These are phyloP conservation scores for Trametes meyenii DNA, from an alignment of 768 basidiomycete genomes.

Conservation along the genomic window DNA sequence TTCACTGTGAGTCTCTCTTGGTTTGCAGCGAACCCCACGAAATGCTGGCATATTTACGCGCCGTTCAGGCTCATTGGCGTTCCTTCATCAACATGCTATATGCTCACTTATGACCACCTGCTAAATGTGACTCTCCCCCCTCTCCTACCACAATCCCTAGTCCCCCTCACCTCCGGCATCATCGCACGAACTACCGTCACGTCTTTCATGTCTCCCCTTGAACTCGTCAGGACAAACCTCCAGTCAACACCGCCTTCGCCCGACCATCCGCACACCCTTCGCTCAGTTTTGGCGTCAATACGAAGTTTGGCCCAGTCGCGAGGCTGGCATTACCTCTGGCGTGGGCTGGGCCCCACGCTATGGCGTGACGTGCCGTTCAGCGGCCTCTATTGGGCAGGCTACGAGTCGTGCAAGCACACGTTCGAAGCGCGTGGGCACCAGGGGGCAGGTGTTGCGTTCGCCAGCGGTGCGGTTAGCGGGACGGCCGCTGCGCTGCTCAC, in stretches of 20 bases:
- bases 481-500: conserved; percentile 85
- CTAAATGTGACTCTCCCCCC: conserved; percentile 63
- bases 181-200: conserved; percentile 81
- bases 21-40: neutral
- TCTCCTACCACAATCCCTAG: conserved; percentile 52
- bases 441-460: conserved; percentile 75
- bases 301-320: conserved; percentile 58
- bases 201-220: conserved; percentile 81
- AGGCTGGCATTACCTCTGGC: conserved; percentile 79
- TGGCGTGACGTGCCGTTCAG: conserved; percentile 99
- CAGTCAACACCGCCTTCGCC: conserved; percentile 82
- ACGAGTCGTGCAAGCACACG: conserved; percentile 77
- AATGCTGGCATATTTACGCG: conserved; percentile 17
- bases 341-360: conserved; percentile 87
- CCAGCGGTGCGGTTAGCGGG: conserved; percentile 90
- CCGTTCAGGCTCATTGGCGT: conserved; percentile 77
- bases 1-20: conserved; percentile 61
- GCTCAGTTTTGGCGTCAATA: conserved; percentile 70
- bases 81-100: conserved; percentile 90
- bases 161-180: conserved; percentile 82
- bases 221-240: conserved; percentile 91
- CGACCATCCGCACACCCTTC: conserved; percentile 72
- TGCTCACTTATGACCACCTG: conserved; percentile 94
- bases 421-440: conserved; percentile 56
- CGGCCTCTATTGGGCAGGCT: conserved; percentile 95